A percentile compares a stretch with the other conserved stretches of the same genome.
phyloP scores from a whole-genome alignment of 164 flowering plant genomes.

The Kingdonia uniflora region DNA sequence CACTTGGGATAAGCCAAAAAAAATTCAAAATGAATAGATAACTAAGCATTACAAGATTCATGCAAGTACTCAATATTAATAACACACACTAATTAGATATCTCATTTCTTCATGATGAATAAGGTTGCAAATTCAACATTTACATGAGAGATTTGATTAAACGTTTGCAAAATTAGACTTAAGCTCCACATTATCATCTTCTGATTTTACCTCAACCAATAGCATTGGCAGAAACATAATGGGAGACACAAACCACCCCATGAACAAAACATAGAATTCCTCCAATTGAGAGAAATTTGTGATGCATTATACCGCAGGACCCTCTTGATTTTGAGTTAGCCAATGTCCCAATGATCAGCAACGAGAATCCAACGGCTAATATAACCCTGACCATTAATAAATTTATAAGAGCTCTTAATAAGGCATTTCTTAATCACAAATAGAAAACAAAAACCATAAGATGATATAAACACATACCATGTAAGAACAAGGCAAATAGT shows the following conservation, averaged over 20 bases:
- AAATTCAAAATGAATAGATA: too few species aligned
- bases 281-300: slow-evolving; percentile 65
- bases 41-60: too few species aligned
- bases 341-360: slow-evolving; percentile 60
- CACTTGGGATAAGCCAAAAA: too few species aligned
- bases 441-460: too few species aligned
- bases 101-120: too few species aligned
- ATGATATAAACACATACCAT: slow-evolving; percentile 37
- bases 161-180: too few species aligned
- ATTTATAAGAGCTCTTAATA: not conserved
- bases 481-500: slow-evolving; percentile 55
- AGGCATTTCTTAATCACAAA: too few species aligned
- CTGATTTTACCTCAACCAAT: slow-evolving; percentile 3
- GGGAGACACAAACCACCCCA: slow-evolving; percentile 52
- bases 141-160: too few species aligned
- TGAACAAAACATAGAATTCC: slow-evolving; percentile 84
- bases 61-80: too few species aligned
- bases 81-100: too few species aligned
- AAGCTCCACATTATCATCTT: too few species aligned
- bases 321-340: slow-evolving; percentile 59
- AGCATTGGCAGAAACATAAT: slow-evolving; percentile 52
- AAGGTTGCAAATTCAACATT: too few species aligned
- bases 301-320: slow-evolving; percentile 74
- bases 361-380: slow-evolving; percentile 44
- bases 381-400: slow-evolving; percentile 42